These are phyloP conservation scores for Polytrichum formosum DNA, from an alignment of 225 moss, liverwort and hornwort species.

Conservation along the genomic window DNA sequence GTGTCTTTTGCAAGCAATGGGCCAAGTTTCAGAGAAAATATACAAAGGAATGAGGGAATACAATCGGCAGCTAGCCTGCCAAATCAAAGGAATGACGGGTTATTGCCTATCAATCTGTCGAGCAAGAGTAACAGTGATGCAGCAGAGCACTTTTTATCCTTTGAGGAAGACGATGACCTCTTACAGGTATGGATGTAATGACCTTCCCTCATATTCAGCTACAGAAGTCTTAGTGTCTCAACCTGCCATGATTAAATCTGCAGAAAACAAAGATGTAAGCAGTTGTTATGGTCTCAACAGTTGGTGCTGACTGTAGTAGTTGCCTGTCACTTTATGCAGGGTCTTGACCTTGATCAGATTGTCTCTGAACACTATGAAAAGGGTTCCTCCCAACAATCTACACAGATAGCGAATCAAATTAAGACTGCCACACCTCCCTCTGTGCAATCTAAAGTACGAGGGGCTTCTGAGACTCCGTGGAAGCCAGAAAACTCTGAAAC, in stretches of 20 bases:
- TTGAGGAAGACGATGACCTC: slow-evolving; percentile 75
- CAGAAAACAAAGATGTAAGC: not conserved
- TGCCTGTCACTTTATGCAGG: slow-evolving; percentile 33
- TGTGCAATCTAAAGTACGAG: slow-evolving; percentile 52
- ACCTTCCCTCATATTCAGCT: not conserved
- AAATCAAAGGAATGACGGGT: slow-evolving; percentile 15
- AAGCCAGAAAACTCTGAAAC: slow-evolving; percentile 21
- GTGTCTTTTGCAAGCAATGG: slow-evolving; percentile 23
- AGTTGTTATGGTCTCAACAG: not conserved
- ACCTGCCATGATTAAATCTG: not conserved
- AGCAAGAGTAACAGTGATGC: slow-evolving; percentile 25
- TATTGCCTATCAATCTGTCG: slow-evolving; percentile 20
- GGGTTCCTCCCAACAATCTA: slow-evolving; percentile 65
- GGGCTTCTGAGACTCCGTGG: slow-evolving; percentile 28
- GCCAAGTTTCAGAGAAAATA: slow-evolving; percentile 20
- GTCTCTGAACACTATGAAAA: slow-evolving; percentile 91
- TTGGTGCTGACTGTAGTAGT: not conserved
- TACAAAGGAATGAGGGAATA: slow-evolving; percentile 23
- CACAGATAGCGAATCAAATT: slow-evolving; percentile 31
- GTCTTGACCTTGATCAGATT: slow-evolving; percentile 91
- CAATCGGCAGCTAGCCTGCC: slow-evolving; percentile 24
- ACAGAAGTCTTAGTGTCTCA: not conserved
- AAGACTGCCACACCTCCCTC: slow-evolving; percentile 44
- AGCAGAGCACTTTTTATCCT: slow-evolving; percentile 26
- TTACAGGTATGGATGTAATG: slow-evolving; percentile 51